phyloP scores from a whole-genome alignment of 2,329 filamentous ascomycete genomes.

The Periconia sp. region DNA sequence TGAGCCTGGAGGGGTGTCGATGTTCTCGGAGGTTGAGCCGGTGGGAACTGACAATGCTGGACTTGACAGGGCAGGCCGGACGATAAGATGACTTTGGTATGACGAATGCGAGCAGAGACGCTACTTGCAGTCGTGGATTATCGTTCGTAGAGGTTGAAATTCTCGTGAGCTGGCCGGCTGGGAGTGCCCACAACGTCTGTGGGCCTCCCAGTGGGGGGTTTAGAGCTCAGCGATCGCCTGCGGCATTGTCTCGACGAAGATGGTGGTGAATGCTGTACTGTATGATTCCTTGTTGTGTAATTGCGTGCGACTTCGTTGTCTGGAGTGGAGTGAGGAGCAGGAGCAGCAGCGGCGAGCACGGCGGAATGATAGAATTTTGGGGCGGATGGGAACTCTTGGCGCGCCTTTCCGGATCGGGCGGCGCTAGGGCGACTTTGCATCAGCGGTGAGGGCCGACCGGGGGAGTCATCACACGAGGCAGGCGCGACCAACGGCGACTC shows the following conservation, averaged over 20 bases:
- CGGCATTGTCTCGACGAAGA: constrained; percentile 56
- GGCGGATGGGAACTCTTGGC: constrained; percentile 27
- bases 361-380: constrained; percentile 13
- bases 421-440: constrained; percentile 20
- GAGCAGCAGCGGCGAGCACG: constrained; percentile 10
- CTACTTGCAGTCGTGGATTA: constrained; percentile 45
- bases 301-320: constrained; percentile 50
- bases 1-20: constrained; percentile 40
- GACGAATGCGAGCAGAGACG: constrained; percentile 38
- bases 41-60: constrained; percentile 41
- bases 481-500: background rate
- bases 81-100: constrained; percentile 38
- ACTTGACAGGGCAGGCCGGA: constrained; percentile 37
- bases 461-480: constrained; percentile 14
- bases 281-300: constrained; percentile 24
- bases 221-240: constrained; percentile 71
- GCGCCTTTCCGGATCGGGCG: constrained; percentile 9
- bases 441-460: constrained; percentile 27
- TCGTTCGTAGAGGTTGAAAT: constrained; percentile 62
- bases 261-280: constrained; percentile 31
- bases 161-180: constrained; percentile 86
- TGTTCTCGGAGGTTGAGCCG: constrained; percentile 34
- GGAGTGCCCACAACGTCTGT: constrained; percentile 64
- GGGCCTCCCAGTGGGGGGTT: constrained; percentile 80
- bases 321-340: constrained; percentile 39